Evolutionary conservation across 306 rosid genomes (phyloP).

Genomic region (Ormosia emarginata): DNA sequence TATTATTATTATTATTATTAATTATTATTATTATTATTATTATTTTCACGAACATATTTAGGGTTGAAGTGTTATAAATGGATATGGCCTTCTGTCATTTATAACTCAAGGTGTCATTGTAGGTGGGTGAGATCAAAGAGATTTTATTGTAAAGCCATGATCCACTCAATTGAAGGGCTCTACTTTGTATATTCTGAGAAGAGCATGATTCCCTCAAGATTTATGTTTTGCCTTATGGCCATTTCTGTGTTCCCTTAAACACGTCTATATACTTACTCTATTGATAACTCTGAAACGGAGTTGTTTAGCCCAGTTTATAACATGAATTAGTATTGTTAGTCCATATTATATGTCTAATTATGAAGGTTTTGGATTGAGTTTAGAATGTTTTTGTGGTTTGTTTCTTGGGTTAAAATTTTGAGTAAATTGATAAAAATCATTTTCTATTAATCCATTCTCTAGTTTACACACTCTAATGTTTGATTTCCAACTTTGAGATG

Average conservation of each 20-base stretch:
- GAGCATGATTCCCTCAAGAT: conserved; percentile 49
- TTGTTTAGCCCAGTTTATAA: too few relatives aligned
- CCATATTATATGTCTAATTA: too few relatives aligned
- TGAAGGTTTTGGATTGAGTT: too few relatives aligned
- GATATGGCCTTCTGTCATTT: not conserved
- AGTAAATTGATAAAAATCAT: too few relatives aligned
- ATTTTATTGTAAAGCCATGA: not conserved
- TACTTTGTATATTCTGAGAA: conserved; percentile 32
- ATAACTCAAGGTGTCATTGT: not conserved
- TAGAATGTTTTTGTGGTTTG: too few relatives aligned
- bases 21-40: too few relatives aligned
- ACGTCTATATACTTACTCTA: not conserved
- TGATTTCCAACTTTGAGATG: too few relatives aligned
- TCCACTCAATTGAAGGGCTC: not conserved
- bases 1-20: not conserved
- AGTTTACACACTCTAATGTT: too few relatives aligned
- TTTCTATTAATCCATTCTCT: too few relatives aligned
- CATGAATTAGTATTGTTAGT: too few relatives aligned
- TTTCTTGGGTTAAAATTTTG: too few relatives aligned
- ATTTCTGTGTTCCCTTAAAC: conserved; percentile 44
- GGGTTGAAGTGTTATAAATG: not conserved
- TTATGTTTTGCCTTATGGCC: conserved; percentile 39
- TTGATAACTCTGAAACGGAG: too few relatives aligned
- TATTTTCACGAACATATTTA: not conserved
- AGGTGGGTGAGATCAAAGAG: not conserved